Evolutionary conservation across 805 yeast species (phyloP), one percentile per base, ranked within the genome.

Genomic region (Cyberlindnera americana): DNA sequence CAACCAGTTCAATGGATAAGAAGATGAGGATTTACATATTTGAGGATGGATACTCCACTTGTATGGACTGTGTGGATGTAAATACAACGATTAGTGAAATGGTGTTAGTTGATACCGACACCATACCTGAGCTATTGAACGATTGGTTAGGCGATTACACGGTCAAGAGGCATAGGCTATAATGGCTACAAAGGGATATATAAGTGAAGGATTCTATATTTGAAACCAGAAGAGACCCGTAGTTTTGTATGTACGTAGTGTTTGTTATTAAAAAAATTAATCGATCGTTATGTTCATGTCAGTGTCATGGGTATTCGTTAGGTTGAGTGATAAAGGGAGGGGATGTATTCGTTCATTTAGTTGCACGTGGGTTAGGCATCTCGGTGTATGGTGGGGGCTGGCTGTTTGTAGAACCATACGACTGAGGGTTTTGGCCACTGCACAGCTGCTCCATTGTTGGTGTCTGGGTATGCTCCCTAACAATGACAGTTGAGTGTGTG

Each of bases 361-460:
- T 9, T 14, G 8, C 19, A n/a, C 6, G 6, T 14, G 32, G 4
- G n/a, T 16, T 29, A 15, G 40, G 38, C 21, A 43, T 13, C 40
- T 44, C 51, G 3, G 47, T 29, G 42, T 47, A 43, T 32, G 50
- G 49, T 15, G 54, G 54, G n/a, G 49, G 50, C 17, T 45, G 46
- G 33, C 30, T 41, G 23, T 37, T 41, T 2, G 47, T 43, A 2
- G 50, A 32, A 1, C 48, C 52, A n/a, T 47, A 49, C 11, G 44
- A 28, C 18, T 19, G 28, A 14, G 40, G 37, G 12, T 13, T 8
- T 12, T 23, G 33, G 12, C 34, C 30, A 33, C 32, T 25, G 19
- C 29, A 15, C 7, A 46, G 34, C 18, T 38, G 45, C 18, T 43
- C 49, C 14, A 14, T 29, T 6, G 44, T 24, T 19, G 49, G 49